These are phyloP conservation scores for Peniophora sp. DNA, from an alignment of 1,284 basidiomycete species.

Conservation along the genomic window DNA sequence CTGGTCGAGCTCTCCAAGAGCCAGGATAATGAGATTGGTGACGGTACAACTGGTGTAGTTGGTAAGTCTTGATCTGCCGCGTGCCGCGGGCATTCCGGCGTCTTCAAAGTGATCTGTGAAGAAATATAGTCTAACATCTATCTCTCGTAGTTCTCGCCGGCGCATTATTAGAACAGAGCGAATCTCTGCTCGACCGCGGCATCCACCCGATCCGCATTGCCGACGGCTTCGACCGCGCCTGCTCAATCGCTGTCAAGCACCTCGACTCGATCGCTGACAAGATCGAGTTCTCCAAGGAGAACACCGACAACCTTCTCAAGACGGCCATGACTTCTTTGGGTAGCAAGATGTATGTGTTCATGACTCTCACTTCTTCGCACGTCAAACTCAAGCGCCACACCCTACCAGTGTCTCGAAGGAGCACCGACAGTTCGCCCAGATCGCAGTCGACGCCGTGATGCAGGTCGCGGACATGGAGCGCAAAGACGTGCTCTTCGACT, in stretches of 20 bases:
- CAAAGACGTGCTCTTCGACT: constrained; percentile 94
- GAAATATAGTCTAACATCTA: too few relatives aligned
- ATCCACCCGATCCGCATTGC: constrained; percentile 98
- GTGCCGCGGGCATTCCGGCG: too few relatives aligned
- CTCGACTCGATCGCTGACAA: constrained; percentile 91
- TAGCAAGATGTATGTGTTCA: constrained; percentile 82
- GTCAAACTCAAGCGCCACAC: background rate
- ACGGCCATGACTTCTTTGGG: constrained; percentile 95
- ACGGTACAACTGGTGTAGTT: constrained; percentile 98
- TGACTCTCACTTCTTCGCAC: background rate
- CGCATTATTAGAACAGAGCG: constrained; percentile 87
- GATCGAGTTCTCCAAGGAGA: constrained; percentile 76
- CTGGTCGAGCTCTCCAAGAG: constrained; percentile 95
- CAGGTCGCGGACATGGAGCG: constrained; percentile 93
- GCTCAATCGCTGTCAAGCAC: constrained; percentile 81
- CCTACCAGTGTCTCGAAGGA: constrained; percentile 86
- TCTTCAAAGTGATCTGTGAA: too few relatives aligned
- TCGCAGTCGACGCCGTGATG: constrained; percentile 95
- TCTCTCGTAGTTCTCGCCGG: constrained; percentile 83
- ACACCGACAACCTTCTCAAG: constrained; percentile 86
- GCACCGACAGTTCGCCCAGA: constrained; percentile 90
- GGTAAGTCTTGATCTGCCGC: constrained; percentile 56
- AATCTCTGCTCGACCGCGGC: constrained; percentile 89
- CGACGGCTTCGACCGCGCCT: constrained; percentile 95
- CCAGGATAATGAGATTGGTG: constrained; percentile 99